These are phyloP conservation scores for Saccharomycopsis lassenensis DNA, from an alignment of 805 yeast genomes.

Conservation along the genomic window DNA sequence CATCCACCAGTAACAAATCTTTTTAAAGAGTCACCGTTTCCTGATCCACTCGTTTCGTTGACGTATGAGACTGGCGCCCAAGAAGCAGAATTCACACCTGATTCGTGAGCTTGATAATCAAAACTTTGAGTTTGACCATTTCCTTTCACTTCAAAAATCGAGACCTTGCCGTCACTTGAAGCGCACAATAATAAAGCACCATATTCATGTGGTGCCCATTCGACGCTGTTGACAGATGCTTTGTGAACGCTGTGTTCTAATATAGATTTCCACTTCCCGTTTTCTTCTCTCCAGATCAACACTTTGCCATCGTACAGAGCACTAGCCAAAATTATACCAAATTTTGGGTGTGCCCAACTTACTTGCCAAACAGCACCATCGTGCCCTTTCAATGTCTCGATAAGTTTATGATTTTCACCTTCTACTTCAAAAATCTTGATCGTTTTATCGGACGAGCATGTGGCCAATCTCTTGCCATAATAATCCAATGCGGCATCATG, in stretches of 20 bases:
- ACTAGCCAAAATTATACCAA: slow-evolving; percentile 88
- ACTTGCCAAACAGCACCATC: slow-evolving; percentile 99
- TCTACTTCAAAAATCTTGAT: slow-evolving; percentile 88
- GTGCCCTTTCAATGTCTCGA: slow-evolving; percentile 83
- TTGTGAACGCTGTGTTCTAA: slow-evolving; percentile 82
- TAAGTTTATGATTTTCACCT: slow-evolving; percentile 68
- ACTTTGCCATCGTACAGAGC: slow-evolving; percentile 95
- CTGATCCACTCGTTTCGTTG: slow-evolving; percentile 21
- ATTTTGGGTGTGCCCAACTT: slow-evolving; percentile 98
- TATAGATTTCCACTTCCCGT: slow-evolving; percentile 77
- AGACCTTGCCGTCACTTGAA: slow-evolving; percentile 86
- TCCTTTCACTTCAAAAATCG: slow-evolving; percentile 83
- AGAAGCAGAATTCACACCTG: slow-evolving; percentile 88
- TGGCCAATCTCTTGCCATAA: slow-evolving; percentile 91
- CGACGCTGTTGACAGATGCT: slow-evolving; percentile 88
- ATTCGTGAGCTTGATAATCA: slow-evolving; percentile 71
- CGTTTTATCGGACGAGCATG: slow-evolving; percentile 94
- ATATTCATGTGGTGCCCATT: slow-evolving; percentile 96
- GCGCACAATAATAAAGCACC: slow-evolving; percentile 88
- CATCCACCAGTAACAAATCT: slow-evolving; percentile 92
- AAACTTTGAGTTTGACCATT: slow-evolving; percentile 59
- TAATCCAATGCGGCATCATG: slow-evolving; percentile 97
- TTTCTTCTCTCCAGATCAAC: slow-evolving; percentile 89
- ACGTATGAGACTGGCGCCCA: slow-evolving; percentile 67
- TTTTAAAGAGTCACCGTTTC: slow-evolving; percentile 36